Evolutionary conservation across 257 asterid species (phyloP), one percentile per base, ranked within the genome.

Genomic region (Lantana camara): DNA sequence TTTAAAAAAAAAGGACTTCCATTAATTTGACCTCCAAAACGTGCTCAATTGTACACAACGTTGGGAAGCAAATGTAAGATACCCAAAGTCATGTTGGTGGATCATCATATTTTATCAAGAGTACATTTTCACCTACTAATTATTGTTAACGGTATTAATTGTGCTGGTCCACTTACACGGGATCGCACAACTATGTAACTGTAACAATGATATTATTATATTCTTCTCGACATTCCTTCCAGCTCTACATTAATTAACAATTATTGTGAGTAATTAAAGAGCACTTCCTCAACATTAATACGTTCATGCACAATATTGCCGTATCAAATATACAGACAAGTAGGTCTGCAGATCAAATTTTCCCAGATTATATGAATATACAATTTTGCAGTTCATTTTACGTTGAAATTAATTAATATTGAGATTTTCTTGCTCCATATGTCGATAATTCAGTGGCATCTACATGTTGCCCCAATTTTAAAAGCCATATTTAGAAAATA

Each of bases 201-300:
- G 35, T 7, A 30, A 23, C 10, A 9, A 8, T 24, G 29, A n/a
- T 29, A 27, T 0, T 30, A 54, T n/a, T 29, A 0, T 17, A 14
- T 38, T 59, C 38, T 20, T 20, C 12, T 30, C 35, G 40, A 59
- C 50, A 38, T 59, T 59, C 65, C 38, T 21, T 40, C 52, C 52
- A 44, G 48, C 37, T 40, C 4, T 13, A 14, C 22, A 40, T 7
- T 16, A 40, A 11, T 38, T 34, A 21, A 38, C 19, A 38, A 37
- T 64, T 38, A 9, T 21, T 7, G 9, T 50, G 38, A 27, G 7
- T 17, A 20, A 61, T 45, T 16, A 47, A 40, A 40, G 40, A 17
- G 14, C 38, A 50, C 20, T 2, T 47, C 41, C 8, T 30, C 12
- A 17, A 20, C 7, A 11, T 38, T 65, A 16, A n/a, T 45, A 52